Conservation (phyloP, 441 rosid genomes). For the Corymbia citriodora region DNA sequence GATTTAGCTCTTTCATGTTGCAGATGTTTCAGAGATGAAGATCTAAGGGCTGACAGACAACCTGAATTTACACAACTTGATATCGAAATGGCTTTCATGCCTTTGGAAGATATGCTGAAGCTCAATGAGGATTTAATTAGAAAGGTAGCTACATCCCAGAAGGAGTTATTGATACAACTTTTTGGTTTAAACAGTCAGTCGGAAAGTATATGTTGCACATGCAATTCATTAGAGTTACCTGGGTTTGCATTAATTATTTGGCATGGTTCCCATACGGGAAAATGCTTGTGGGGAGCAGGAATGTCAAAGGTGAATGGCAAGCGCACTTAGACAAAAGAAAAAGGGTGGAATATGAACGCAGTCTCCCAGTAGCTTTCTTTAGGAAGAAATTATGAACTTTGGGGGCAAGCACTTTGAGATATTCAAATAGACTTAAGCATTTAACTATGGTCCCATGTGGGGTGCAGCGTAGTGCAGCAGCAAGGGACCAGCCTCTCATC, state of each 20-base stretch:
- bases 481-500: neutral
- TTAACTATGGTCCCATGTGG: neutral
- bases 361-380: neutral
- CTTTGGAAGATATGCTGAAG: conserved; percentile 81
- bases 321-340: neutral
- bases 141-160: conserved; percentile 43
- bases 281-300: neutral
- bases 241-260: neutral
- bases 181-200: neutral
- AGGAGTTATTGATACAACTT: neutral
- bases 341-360: neutral
- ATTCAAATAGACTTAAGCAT: neutral
- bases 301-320: neutral
- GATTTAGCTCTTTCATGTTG: neutral
- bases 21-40: conserved; percentile 99
- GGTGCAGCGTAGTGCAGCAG: neutral
- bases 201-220: neutral
- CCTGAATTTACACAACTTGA: conserved; percentile 99
- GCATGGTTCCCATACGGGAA: neutral
- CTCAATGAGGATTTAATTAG: conserved; percentile 89
- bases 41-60: conserved; percentile 96
- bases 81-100: conserved; percentile 91
- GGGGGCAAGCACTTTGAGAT: neutral
- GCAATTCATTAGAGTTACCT: neutral
- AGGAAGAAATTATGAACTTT: neutral